Percentiles rank a stretch among this genome's conserved stretches.
These are phyloP conservation scores for Massospora cicadina DNA, from an alignment of 371 early-diverging fungal genomes.

Conservation along the genomic window DNA sequence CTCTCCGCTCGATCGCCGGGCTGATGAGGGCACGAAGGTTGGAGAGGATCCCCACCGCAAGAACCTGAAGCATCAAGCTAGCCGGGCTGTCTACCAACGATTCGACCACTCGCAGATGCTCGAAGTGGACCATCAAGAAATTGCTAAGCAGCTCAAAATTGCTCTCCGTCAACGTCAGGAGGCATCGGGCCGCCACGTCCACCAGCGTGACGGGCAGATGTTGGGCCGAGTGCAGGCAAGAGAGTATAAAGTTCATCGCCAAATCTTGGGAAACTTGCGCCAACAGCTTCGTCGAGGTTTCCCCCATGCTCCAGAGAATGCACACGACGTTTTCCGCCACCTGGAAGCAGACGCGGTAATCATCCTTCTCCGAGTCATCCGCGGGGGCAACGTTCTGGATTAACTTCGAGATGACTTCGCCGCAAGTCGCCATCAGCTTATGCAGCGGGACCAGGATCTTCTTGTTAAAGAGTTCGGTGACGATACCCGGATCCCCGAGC, in stretches of 20 bases:
- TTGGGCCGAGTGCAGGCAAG: conserved; percentile 38
- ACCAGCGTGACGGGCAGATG: conserved; percentile 41
- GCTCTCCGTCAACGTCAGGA: conserved; percentile 66
- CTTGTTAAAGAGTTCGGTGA: conserved; percentile 16
- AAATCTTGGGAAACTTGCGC: conserved; percentile 42
- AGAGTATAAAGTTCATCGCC: conserved; percentile 40
- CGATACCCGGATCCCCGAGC: conserved; percentile 15
- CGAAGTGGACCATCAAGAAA: conserved; percentile 17
- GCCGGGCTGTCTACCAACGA: not conserved
- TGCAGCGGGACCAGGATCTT: conserved; percentile 16
- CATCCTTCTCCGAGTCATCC: conserved; percentile 27
- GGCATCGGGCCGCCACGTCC: conserved; percentile 57
- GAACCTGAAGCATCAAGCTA: not conserved
- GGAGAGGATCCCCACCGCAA: not conserved
- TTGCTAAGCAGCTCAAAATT: conserved; percentile 39
- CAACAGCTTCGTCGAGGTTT: conserved; percentile 41
- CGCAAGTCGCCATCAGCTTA: not conserved
- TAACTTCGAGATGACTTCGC: conserved; percentile 24
- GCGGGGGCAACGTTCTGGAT: conserved; percentile 24
- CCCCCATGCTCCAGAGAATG: conserved; percentile 47
- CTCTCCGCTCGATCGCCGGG: not conserved
- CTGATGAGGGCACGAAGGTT: not conserved
- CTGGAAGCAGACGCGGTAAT: conserved; percentile 40
- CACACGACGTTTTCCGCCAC: conserved; percentile 54
- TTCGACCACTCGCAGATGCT: not conserved